Conservation (phyloP, 805 yeast species). For the Metschnikowia lochheadii region DNA sequence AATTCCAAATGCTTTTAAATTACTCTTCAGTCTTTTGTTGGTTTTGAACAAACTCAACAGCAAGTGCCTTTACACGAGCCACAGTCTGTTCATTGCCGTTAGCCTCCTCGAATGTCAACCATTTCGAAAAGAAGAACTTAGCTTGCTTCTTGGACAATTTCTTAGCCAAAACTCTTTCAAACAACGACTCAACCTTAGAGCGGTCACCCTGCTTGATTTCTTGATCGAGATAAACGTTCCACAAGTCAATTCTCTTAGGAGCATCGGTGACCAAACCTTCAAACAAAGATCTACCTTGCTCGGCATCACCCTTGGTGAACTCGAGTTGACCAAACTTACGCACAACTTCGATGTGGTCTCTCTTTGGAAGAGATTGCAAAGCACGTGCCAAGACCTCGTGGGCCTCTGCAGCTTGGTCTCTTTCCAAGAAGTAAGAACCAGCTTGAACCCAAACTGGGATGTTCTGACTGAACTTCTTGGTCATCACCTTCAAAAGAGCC, state of each 20-base stretch:
- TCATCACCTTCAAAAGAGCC: constrained; percentile 57
- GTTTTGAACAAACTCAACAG: constrained; percentile 65
- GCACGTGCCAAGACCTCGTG: constrained; percentile 74
- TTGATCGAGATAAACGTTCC: constrained; percentile 95
- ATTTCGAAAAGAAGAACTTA: constrained; percentile 88
- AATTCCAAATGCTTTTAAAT: not conserved
- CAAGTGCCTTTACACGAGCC: constrained; percentile 87
- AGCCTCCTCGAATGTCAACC: constrained; percentile 78
- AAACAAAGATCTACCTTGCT: constrained; percentile 90
- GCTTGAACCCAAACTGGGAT: constrained; percentile 76
- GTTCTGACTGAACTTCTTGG: constrained; percentile 73
- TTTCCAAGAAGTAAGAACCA: constrained; percentile 70
- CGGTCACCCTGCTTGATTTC: constrained; percentile 68
- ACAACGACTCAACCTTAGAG: constrained; percentile 67
- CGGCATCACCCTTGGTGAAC: constrained; percentile 81
- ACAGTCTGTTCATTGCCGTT: constrained; percentile 62
- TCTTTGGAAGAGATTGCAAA: constrained; percentile 63
- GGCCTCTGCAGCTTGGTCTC: constrained; percentile 53
- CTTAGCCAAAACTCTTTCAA: constrained; percentile 69
- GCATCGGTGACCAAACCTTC: constrained; percentile 89
- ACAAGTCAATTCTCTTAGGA: constrained; percentile 86
- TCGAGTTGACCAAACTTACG: constrained; percentile 87
- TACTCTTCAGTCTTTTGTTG: constrained; percentile 15
- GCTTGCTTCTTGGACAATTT: constrained; percentile 85
- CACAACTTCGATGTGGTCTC: constrained; percentile 74